A percentile compares a stretch with the other conserved stretches of the same genome.
Conservation (phyloP, 1,284 basidiomycete species). For the Irpex sp. region DNA sequence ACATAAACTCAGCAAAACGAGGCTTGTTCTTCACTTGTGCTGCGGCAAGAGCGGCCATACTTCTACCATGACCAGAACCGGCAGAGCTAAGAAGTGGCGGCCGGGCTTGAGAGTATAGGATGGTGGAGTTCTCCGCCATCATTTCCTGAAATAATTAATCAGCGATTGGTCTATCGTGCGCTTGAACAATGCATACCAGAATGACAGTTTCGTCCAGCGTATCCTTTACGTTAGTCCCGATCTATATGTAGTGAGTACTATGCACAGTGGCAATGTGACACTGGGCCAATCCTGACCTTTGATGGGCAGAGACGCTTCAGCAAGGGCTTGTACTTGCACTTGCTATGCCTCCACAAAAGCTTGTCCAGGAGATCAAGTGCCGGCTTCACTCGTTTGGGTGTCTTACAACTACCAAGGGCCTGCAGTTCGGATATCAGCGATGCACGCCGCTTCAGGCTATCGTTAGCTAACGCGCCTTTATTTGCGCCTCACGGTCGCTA, state of each 20-base stretch:
- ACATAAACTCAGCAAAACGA: slow-evolving; percentile 75
- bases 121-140: slow-evolving; percentile 65
- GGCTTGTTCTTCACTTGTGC: slow-evolving; percentile 57
- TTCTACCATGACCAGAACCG: slow-evolving; percentile 41
- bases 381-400: slow-evolving; percentile 67
- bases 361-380: slow-evolving; percentile 54
- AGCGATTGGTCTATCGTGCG: not conserved
- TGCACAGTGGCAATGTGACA: not conserved
- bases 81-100: slow-evolving; percentile 34
- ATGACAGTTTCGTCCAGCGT: slow-evolving; percentile 53
- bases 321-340: slow-evolving; percentile 69
- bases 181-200: slow-evolving; percentile 36
- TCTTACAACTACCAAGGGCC: slow-evolving; percentile 53
- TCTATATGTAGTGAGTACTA: slow-evolving; percentile 18
- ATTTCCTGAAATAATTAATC: slow-evolving; percentile 46
- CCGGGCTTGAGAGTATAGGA: slow-evolving; percentile 42
- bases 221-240: slow-evolving; percentile 30
- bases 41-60: slow-evolving; percentile 40
- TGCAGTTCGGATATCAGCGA: slow-evolving; percentile 12
- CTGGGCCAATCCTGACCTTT: slow-evolving; percentile 44
- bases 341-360: slow-evolving; percentile 64
- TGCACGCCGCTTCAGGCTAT: too few relatives aligned
- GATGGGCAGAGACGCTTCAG: slow-evolving; percentile 69
- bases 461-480: slow-evolving; percentile 45
- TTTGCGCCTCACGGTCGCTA: slow-evolving; percentile 64